Conservation (phyloP, 768 basidiomycete genomes). For the Mycena metata region DNA sequence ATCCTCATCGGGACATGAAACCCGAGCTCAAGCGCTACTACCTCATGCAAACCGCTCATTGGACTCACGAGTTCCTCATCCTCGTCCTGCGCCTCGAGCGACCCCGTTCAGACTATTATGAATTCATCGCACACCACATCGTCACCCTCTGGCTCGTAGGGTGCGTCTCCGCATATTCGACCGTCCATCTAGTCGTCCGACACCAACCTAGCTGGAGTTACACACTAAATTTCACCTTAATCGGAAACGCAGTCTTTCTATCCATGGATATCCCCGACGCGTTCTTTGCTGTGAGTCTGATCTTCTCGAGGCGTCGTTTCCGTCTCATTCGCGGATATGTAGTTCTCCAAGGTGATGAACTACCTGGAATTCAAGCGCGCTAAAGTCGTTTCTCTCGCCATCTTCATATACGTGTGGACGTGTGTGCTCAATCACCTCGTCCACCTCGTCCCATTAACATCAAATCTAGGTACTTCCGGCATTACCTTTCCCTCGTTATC, state of each 20-base stretch:
- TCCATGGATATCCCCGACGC: slow-evolving; percentile 98
- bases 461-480: slow-evolving; percentile 85
- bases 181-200: slow-evolving; percentile 18
- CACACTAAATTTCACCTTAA: slow-evolving; percentile 80
- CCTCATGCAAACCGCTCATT: slow-evolving; percentile 92
- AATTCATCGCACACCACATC: slow-evolving; percentile 91
- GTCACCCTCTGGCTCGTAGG: slow-evolving; percentile 96
- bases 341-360: slow-evolving; percentile 91
- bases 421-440: slow-evolving; percentile 55
- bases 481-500: slow-evolving; percentile 89
- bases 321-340: neutral
- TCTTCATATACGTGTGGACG: slow-evolving; percentile 86
- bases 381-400: slow-evolving; percentile 72
- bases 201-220: slow-evolving; percentile 80
- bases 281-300: slow-evolving; percentile 79
- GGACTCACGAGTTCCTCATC: slow-evolving; percentile 94
- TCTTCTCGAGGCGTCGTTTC: neutral
- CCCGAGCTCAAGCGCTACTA: slow-evolving; percentile 92
- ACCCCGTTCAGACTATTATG: slow-evolving; percentile 92
- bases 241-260: slow-evolving; percentile 92
- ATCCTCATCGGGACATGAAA: slow-evolving; percentile 93
- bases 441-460: slow-evolving; percentile 4
- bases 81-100: slow-evolving; percentile 90
- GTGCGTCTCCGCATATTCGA: slow-evolving; percentile 54
- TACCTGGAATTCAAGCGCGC: slow-evolving; percentile 80